Evolutionary conservation across 306 rosid genomes (phyloP), one percentile per base, ranked within the genome.

Genomic region (Casuarina cunninghamiana): DNA sequence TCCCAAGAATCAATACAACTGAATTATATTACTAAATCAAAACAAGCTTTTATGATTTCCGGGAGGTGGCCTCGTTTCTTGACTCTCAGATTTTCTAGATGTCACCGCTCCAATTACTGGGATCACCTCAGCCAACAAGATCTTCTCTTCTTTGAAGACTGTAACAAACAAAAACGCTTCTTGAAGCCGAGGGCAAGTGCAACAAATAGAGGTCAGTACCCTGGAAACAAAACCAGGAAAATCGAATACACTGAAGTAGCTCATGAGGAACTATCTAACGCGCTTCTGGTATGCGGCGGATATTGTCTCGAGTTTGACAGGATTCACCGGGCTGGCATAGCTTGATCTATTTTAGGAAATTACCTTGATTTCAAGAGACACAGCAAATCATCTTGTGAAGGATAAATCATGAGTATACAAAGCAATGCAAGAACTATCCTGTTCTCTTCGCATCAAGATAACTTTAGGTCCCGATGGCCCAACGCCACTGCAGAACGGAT

Each of bases 261-360:
- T 13, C 5, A 21, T 19, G 35, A 5, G 10, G 17, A 15, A 53
- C 32, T 8, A 7, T 55, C 62, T 19, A 3, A n/a, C 41, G 38
- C 11, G 4, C 65, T 58, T 6, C 21, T 77, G 39, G 50, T 62
- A 49, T 53, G 53, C 75, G 19, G 53, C 50, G 15, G 39, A 3
- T 61, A 57, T 51, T 41, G 65, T 51, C 48, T 79, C 60, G 17
- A 72, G 35, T 75, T 72, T 76, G 38, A 71, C 19, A 42, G 39
- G 43, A 71, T 65, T 44, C 5, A 35, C 60, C 53, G 5, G 32
- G 75, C 62, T 15, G 78, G 35, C 43, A 37, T 16, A 8, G 71
- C 37, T 66, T 16, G 50, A 66, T 17, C 50, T 3, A 41, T 66
- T 66, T 66, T 41, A 38, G 48, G 17, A 17, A 17, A 49, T 66